Conservation (phyloP, 129 eudicot species). For the Kitagawia praeruptora region DNA sequence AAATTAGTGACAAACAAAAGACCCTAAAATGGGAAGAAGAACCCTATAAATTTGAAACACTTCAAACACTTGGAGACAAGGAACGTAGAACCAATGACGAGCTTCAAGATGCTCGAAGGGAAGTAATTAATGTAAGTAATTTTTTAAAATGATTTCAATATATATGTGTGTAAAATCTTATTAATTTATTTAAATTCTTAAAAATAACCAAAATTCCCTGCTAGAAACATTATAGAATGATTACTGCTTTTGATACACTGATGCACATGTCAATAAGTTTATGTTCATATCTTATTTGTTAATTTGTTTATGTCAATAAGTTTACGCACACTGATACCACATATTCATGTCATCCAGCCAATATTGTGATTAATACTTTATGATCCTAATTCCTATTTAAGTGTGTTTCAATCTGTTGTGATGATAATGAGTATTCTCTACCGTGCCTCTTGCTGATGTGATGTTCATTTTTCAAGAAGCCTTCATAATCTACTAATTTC, state of each 20-base stretch:
- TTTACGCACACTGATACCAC: no score
- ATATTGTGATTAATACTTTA: background rate
- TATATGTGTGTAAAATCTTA: no score
- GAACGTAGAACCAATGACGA: slow-evolving; percentile 7
- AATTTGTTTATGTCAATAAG: background rate
- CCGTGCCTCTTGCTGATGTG: background rate
- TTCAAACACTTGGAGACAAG: background rate
- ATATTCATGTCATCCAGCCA: background rate
- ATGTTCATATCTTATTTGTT: background rate
- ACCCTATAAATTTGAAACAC: background rate
- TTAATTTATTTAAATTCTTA: background rate
- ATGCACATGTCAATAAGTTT: background rate
- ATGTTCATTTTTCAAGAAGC: background rate
- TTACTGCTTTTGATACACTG: background rate
- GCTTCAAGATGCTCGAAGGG: slow-evolving; percentile 7
- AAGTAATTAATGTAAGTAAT: background rate
- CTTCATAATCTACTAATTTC: background rate
- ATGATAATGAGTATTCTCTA: background rate
- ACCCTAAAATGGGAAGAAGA: slow-evolving; percentile 38
- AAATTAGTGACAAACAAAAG: slow-evolving; percentile 55
- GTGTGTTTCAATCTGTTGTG: background rate
- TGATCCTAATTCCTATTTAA: background rate
- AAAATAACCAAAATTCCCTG: background rate
- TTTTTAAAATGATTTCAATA: background rate
- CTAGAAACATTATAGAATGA: no score